phyloP scores from a whole-genome alignment of 345 rosid genomes.

The Heritiera fomes region DNA sequence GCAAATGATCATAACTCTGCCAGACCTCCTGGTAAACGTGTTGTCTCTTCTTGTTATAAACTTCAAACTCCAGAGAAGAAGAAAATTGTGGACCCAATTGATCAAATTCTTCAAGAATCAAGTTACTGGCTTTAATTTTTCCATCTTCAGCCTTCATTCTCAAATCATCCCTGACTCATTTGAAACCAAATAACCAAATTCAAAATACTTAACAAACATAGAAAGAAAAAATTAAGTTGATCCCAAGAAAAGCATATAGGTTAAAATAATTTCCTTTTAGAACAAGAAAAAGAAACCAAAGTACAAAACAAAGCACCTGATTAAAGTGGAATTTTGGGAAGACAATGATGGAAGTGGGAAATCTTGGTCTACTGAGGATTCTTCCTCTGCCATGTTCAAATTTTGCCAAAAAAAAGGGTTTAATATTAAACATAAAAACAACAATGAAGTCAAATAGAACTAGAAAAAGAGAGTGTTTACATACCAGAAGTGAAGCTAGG shows the following conservation, averaged over 20 bases:
- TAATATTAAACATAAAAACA: background rate
- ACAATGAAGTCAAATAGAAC: background rate
- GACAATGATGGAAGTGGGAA: constrained; percentile 15
- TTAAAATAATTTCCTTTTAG: background rate
- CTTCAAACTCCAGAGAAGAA: constrained; percentile 27
- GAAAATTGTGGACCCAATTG: constrained; percentile 19
- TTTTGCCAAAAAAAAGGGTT: background rate
- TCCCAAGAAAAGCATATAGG: background rate
- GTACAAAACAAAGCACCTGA: constrained; percentile 24
- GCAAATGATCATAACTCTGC: constrained; percentile 40
- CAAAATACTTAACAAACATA: background rate
- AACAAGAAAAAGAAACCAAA: no score
- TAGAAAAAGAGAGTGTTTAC: background rate
- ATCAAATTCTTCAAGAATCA: constrained; percentile 21
- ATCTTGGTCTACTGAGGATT: constrained; percentile 23
- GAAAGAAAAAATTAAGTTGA: background rate
- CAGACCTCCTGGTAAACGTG: constrained; percentile 44
- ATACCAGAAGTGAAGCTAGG: background rate
- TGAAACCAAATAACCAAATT: constrained; percentile 5
- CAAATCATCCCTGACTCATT: constrained; percentile 24
- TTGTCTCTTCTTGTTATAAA: constrained; percentile 34
- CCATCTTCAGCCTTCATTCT: constrained; percentile 23
- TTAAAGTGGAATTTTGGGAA: constrained; percentile 19
- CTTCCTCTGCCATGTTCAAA: constrained; percentile 30
- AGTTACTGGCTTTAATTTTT: background rate